These are phyloP conservation scores for Chytriomyces hyalinus DNA, from an alignment of 192 early-diverging fungal species.

Conservation along the genomic window DNA sequence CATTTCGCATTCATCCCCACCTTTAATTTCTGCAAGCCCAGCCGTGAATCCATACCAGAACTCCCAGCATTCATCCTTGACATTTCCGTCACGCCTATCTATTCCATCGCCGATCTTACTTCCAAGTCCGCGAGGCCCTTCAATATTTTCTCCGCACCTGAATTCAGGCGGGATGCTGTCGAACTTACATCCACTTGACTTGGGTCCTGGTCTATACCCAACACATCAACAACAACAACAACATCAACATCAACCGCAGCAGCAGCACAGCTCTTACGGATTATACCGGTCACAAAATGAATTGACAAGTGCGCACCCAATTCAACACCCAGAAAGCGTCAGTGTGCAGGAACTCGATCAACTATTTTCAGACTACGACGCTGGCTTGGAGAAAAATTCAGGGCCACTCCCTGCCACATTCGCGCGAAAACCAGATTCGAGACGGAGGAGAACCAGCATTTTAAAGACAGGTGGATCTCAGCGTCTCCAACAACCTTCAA, in stretches of 20 bases:
- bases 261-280: neutral
- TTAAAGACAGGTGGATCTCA: neutral
- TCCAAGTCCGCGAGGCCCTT: slow-evolving; percentile 16
- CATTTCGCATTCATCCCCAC: slow-evolving; percentile 27
- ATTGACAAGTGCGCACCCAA: neutral
- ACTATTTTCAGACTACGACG: slow-evolving; percentile 25
- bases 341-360: slow-evolving; percentile 34
- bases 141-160: slow-evolving; percentile 25
- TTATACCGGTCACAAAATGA: neutral
- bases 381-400: neutral
- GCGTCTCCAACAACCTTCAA: neutral
- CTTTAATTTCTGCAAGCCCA: slow-evolving; percentile 20
- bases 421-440: too few relatives aligned
- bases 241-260: neutral
- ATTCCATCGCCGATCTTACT: slow-evolving; percentile 35
- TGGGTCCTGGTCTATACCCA: slow-evolving; percentile 25
- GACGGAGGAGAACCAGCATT: neutral
- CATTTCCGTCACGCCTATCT: neutral
- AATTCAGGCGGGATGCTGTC: neutral
- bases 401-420: too few relatives aligned
- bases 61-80: neutral
- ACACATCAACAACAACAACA: neutral
- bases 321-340: slow-evolving; percentile 28
- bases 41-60: slow-evolving; percentile 7
- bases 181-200: slow-evolving; percentile 21